Base-by-base conservation (phyloP, 352 stramenopile species). In the Phytophthora kernoviae region DNA sequence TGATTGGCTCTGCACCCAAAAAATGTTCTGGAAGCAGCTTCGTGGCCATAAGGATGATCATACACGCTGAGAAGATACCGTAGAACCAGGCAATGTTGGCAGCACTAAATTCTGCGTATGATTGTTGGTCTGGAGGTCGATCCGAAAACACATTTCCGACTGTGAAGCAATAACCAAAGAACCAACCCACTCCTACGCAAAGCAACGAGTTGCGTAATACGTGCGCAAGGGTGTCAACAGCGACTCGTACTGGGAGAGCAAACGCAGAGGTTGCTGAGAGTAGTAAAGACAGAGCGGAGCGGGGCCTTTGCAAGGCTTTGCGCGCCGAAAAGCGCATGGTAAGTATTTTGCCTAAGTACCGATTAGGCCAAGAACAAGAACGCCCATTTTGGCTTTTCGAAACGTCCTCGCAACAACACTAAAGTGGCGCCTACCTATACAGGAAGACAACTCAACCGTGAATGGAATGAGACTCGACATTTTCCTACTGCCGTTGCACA, bases 171-270 rank as follows among this genome's bases (percentile, higher is more conserved):
- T 49, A 55, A 21, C 18, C 44, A 37, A 62, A 62, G 11, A 55
- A 12, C 43, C 44, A 60, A 8, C 42, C 52, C 15, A 60, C 52
- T 7, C 30, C 52, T 7, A 52, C 41, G n/a, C 41, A 46, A 1
- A 52, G 41, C n/a, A 52, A 26, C 3, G 40, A 44, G 26, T 60
- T 60, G 41, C 46, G 55, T n/a, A 63, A n/a, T n/a, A 57, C 55
- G 14, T 30, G 55, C 10, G 20, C 8, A 14, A 56, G 37, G 14
- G 48, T 45, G 22, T 33, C 21, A 34, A 46, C 15, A 12, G 33
- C 37, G 8, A 21, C 4, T 17, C n/a, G n/a, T 21, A 20, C 15
- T 24, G 37, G 12, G 7, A 14, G 12, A 21, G 21, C n/a, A 43
- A 15, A 8, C 4, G n/a, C 6, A 0, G 9, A 21, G 18, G 18